These are phyloP conservation scores for Paraconiothyrium brasiliense DNA, from an alignment of 2,329 filamentous ascomycete species.

Conservation along the genomic window DNA sequence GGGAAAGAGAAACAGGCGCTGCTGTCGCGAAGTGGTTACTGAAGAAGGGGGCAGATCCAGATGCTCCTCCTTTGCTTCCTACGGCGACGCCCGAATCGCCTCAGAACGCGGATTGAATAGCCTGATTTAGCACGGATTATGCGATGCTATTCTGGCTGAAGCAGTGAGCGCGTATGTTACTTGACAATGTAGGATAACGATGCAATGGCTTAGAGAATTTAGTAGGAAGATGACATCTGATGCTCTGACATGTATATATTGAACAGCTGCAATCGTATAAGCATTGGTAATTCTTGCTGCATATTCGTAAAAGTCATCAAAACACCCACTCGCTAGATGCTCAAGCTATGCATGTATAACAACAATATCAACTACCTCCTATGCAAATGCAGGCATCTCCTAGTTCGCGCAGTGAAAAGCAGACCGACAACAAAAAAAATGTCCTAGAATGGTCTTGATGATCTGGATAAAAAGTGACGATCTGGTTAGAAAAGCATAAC, in stretches of 20 bases:
- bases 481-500: slow-evolving; percentile 5
- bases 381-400: slow-evolving; percentile 15
- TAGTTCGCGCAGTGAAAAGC: background rate
- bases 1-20: slow-evolving; percentile 3
- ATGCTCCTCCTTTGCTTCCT: background rate
- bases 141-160: too few relatives aligned
- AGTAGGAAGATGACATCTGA: background rate
- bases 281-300: background rate
- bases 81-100: background rate
- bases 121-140: too few relatives aligned
- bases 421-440: too few relatives aligned
- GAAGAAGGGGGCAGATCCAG: slow-evolving; percentile 15
- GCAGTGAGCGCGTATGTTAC: too few relatives aligned
- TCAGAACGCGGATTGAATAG: too few relatives aligned
- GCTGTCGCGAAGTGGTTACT: slow-evolving; percentile 17
- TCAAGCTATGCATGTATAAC: slow-evolving; percentile 2
- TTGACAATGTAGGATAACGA: too few relatives aligned
- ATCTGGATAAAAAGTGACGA: background rate
- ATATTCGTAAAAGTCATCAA: background rate
- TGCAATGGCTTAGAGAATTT: too few relatives aligned
- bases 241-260: background rate
- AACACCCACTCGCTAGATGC: background rate
- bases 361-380: slow-evolving; percentile 5
- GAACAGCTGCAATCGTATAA: background rate
- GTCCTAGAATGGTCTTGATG: background rate